Evolutionary conservation across 768 basidiomycete genomes (phyloP).

Genomic region (Punctularia strigosozonata): DNA sequence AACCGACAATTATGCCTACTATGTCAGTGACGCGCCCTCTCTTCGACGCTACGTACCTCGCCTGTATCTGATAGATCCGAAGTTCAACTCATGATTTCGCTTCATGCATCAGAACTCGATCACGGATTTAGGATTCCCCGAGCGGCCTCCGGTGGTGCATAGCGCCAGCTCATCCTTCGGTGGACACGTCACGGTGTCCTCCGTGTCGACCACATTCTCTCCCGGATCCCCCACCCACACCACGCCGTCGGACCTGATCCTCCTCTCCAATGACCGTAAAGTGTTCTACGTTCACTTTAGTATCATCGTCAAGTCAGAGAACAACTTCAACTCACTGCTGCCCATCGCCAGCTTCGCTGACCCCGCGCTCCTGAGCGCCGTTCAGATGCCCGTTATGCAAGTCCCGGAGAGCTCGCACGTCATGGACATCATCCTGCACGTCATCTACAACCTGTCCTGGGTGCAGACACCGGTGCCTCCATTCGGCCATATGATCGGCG

Average conservation of each 20-base stretch:
- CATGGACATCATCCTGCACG: conserved; percentile 23
- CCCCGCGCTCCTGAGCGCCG: conserved; percentile 21
- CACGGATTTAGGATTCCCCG: too few relatives aligned
- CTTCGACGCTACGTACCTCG: too few relatives aligned
- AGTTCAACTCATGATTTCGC: too few relatives aligned
- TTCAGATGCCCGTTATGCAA: conserved; percentile 22
- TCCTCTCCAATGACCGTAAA: conserved; percentile 64
- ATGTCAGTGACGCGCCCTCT: too few relatives aligned
- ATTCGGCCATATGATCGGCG: conserved; percentile 39
- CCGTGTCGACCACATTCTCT: conserved; percentile 75
- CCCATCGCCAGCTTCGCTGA: too few relatives aligned
- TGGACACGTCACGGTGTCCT: too few relatives aligned
- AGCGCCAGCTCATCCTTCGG: too few relatives aligned
- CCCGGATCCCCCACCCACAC: conserved; percentile 49
- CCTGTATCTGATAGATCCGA: too few relatives aligned
- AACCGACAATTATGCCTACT: too few relatives aligned
- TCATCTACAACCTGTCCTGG: conserved; percentile 23
- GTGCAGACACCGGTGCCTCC: conserved; percentile 57
- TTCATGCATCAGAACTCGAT: too few relatives aligned
- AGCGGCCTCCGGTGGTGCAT: too few relatives aligned
- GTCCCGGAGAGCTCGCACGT: conserved; percentile 18
- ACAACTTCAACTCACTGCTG: conserved; percentile 50
- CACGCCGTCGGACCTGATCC: conserved; percentile 47
- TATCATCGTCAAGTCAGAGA: conserved; percentile 50
- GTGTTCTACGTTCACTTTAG: conserved; percentile 78